These are phyloP conservation scores for Candida ovalis DNA, from an alignment of 805 yeast genomes.

Conservation along the genomic window DNA sequence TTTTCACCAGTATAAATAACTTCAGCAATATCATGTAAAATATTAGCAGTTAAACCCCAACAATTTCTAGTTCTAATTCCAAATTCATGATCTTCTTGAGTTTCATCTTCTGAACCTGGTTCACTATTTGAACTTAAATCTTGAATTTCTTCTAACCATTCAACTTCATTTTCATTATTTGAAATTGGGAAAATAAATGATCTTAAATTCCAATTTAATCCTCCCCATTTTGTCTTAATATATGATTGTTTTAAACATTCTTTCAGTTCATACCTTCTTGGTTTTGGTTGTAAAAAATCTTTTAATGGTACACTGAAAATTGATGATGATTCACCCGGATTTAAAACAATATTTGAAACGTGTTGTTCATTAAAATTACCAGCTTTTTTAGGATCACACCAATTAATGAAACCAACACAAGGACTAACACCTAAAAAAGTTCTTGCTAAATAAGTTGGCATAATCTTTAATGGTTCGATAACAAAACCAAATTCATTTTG, in stretches of 20 bases:
- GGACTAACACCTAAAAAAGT: slow-evolving; percentile 84
- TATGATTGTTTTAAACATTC: slow-evolving; percentile 34
- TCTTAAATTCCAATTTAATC: slow-evolving; percentile 61
- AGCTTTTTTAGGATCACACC: slow-evolving; percentile 29
- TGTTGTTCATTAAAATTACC: slow-evolving; percentile 27
- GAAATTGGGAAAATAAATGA: slow-evolving; percentile 57
- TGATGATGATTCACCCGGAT: slow-evolving; percentile 75
- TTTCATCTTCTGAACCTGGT: slow-evolving; percentile 47
- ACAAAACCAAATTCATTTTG: slow-evolving; percentile 45
- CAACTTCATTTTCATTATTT: slow-evolving; percentile 49
- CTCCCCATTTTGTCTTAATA: slow-evolving; percentile 60
- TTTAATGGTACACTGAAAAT: slow-evolving; percentile 66
- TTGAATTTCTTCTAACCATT: slow-evolving; percentile 59
- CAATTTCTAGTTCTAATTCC: slow-evolving; percentile 57
- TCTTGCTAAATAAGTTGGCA: slow-evolving; percentile 81
- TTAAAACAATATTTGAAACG: slow-evolving; percentile 40
- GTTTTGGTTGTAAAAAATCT: slow-evolving; percentile 46
- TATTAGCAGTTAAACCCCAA: slow-evolving; percentile 83
- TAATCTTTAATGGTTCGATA: slow-evolving; percentile 54
- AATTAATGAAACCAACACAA: slow-evolving; percentile 59
- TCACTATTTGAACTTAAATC: slow-evolving; percentile 59
- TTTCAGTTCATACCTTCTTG: slow-evolving; percentile 22
- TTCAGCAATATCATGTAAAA: slow-evolving; percentile 65
- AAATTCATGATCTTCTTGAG: slow-evolving; percentile 34
- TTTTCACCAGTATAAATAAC: slow-evolving; percentile 42